Conservation (phyloP, 2,329 filamentous ascomycete genomes). For the Raffaelea ambrosiae region DNA sequence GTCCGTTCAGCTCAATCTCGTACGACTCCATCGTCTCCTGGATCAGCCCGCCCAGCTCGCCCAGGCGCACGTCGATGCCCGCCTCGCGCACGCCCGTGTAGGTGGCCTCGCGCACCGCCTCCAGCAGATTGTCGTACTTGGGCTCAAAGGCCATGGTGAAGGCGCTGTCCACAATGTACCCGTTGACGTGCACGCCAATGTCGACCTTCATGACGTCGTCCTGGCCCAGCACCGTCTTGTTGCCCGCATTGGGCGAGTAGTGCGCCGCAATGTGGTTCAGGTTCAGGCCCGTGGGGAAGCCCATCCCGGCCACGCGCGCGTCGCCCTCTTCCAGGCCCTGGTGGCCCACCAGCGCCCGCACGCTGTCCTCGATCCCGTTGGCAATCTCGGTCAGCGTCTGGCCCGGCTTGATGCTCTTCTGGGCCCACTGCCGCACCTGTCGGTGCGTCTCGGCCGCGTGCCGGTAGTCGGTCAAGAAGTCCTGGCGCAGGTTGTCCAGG, state of each 20-base stretch:
- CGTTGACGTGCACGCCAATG: slow-evolving; percentile 73
- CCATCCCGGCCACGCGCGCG: slow-evolving; percentile 67
- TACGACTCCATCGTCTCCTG: slow-evolving; percentile 93
- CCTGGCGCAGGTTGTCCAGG: slow-evolving; percentile 69
- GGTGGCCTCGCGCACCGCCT: slow-evolving; percentile 66
- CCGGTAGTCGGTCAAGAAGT: slow-evolving; percentile 70
- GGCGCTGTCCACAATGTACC: slow-evolving; percentile 71
- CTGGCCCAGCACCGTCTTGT: slow-evolving; percentile 63
- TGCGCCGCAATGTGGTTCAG: slow-evolving; percentile 78
- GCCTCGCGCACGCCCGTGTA: slow-evolving; percentile 86
- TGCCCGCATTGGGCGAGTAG: slow-evolving; percentile 76
- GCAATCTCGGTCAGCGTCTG: slow-evolving; percentile 71
- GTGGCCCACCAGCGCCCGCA: slow-evolving; percentile 67
- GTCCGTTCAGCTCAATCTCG: slow-evolving; percentile 75
- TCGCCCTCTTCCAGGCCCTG: slow-evolving; percentile 69
- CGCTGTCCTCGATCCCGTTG: slow-evolving; percentile 72
- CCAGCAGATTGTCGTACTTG: slow-evolving; percentile 65
- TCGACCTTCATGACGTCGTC: slow-evolving; percentile 78
- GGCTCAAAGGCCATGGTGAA: slow-evolving; percentile 72
- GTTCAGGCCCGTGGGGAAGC: slow-evolving; percentile 74
- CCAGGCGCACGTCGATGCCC: slow-evolving; percentile 83
- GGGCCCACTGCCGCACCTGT: slow-evolving; percentile 73
- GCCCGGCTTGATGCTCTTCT: slow-evolving; percentile 71
- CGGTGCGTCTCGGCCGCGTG: slow-evolving; percentile 72
- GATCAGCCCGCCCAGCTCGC: slow-evolving; percentile 74